Conservation (phyloP, 2,329 filamentous ascomycete genomes). For the Fusarium nurragi region DNA sequence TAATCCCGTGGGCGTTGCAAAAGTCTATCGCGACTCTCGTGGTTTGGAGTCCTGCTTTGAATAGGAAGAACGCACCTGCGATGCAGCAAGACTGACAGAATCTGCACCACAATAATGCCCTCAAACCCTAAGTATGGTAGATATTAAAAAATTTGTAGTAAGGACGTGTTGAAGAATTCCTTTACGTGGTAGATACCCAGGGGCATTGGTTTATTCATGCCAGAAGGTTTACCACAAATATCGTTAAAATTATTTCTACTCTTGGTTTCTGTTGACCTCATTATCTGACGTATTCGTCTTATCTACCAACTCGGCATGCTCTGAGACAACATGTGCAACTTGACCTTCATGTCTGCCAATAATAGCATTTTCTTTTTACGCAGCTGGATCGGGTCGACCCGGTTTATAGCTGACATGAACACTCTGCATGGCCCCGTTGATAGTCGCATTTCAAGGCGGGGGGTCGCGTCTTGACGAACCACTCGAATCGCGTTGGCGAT, state of each 20-base stretch:
- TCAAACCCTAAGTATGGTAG: too few species aligned
- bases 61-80: too few species aligned
- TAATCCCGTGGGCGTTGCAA: too few species aligned
- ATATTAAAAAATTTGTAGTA: too few species aligned
- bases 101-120: too few species aligned
- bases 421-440: slow-evolving; percentile 11
- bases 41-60: too few species aligned
- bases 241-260: neutral
- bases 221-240: neutral
- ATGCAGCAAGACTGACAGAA: too few species aligned
- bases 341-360: neutral
- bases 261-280: neutral
- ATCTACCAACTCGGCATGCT: neutral
- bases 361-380: neutral
- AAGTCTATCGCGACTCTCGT: too few species aligned
- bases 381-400: slow-evolving; percentile 5
- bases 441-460: slow-evolving; percentile 10
- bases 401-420: slow-evolving; percentile 8
- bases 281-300: neutral
- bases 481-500: slow-evolving; percentile 16
- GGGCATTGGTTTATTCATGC: too few species aligned
- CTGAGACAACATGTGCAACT: neutral
- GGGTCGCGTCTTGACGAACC: slow-evolving; percentile 26
- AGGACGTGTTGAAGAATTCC: too few species aligned
- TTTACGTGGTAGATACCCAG: too few species aligned